Percentiles rank a stretch among this genome's conserved stretches.
phyloP scores from a whole-genome alignment of 345 rosid genomes.

The Stellera chamaejasme region DNA sequence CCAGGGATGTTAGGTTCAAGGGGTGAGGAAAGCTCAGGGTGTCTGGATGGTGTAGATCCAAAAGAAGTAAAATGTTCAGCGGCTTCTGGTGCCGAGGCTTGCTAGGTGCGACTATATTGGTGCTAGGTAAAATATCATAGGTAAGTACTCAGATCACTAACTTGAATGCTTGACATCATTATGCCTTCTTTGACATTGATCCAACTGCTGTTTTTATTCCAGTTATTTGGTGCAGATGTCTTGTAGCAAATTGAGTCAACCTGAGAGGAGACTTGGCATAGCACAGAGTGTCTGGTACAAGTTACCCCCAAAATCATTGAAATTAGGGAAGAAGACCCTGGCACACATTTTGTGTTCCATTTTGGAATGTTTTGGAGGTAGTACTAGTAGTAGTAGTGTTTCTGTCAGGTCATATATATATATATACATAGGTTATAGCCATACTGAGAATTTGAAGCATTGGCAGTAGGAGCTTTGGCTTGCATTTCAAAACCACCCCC shows the following conservation, averaged over 20 bases:
- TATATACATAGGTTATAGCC: constrained; percentile 2
- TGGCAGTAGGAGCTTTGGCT: background rate
- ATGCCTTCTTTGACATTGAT: background rate
- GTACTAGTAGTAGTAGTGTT: constrained; percentile 8
- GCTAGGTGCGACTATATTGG: constrained; percentile 15
- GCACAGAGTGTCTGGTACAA: background rate
- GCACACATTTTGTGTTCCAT: constrained; percentile 15
- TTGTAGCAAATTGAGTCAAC: background rate
- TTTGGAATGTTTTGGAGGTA: constrained; percentile 18
- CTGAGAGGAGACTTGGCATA: background rate
- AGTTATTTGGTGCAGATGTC: constrained; percentile 5
- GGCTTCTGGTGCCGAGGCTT: constrained; percentile 23
- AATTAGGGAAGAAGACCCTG: background rate
- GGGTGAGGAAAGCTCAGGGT: constrained; percentile 29
- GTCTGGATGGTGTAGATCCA: constrained; percentile 26
- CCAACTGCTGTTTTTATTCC: background rate
- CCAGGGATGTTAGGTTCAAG: constrained; percentile 38
- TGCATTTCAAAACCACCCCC: background rate
- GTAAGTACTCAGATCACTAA: constrained; percentile 1
- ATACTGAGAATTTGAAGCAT: constrained; percentile 1
- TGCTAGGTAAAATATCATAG: constrained; percentile 7
- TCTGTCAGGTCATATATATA: constrained; percentile 1
- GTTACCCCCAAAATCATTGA: background rate
- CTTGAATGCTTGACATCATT: background rate
- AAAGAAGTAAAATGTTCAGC: constrained; percentile 37